These are phyloP conservation scores for Eucalyptus viminalis DNA, from an alignment of 345 rosid genomes.

Conservation along the genomic window DNA sequence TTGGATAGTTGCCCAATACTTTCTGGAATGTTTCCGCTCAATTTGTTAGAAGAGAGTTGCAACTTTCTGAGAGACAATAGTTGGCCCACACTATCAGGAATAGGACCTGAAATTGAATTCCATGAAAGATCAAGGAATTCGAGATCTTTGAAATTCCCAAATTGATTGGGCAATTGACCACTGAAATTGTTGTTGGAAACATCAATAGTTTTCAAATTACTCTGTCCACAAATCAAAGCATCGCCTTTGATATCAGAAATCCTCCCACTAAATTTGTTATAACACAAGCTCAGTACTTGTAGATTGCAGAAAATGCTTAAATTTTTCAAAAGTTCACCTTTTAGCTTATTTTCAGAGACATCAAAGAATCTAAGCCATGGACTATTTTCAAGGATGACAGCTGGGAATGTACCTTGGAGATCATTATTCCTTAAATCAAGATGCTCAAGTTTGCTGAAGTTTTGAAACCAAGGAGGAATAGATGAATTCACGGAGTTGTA, in stretches of 20 bases:
- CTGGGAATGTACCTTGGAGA: neutral
- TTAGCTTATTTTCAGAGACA: fast-evolving
- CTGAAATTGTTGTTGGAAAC: neutral
- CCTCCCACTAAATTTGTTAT: neutral
- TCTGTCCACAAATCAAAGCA: neutral
- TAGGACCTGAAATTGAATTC: neutral
- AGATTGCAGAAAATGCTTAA: neutral
- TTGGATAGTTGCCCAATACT: too few relatives aligned
- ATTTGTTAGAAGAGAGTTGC: too few relatives aligned
- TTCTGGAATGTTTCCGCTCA: too few relatives aligned
- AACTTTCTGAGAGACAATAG: too few relatives aligned
- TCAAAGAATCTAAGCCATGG: neutral
- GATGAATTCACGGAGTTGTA: neutral
- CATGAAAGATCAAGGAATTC: neutral
- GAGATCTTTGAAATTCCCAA: neutral
- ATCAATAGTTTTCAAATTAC: neutral
- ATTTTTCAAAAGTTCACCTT: neutral
- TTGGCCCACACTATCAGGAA: too few relatives aligned
- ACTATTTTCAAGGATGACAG: neutral
- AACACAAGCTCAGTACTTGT: fast-evolving
- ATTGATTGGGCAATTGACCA: neutral
- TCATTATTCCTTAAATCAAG: neutral
- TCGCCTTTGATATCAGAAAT: fast-evolving
- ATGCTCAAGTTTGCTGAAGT: neutral
- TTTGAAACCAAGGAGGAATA: neutral